phyloP scores from a whole-genome alignment of 2,329 filamentous ascomycete genomes.

The Diaporthe sp. region DNA sequence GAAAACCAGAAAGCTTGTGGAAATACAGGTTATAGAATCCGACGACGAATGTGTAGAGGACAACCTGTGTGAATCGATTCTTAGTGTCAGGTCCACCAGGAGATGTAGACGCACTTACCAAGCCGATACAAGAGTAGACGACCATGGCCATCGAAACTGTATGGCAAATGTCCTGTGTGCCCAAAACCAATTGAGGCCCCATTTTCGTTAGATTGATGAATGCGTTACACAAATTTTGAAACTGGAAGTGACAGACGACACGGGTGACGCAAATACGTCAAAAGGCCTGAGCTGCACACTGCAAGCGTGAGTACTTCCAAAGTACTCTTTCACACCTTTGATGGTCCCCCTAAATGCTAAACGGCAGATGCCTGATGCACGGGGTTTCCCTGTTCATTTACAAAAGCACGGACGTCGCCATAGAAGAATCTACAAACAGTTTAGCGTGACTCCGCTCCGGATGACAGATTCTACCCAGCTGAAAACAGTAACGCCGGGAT shows the following conservation, averaged over 20 bases:
- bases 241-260: neutral
- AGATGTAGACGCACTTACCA: neutral
- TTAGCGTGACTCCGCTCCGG: neutral
- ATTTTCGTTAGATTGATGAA: neutral
- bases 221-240: neutral
- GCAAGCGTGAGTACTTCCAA: neutral
- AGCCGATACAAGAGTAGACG: slow-evolving; percentile 1
- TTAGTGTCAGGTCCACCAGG: neutral
- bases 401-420: neutral
- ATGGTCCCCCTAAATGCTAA: neutral
- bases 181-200: neutral
- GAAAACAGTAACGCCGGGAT: neutral
- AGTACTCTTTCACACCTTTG: neutral
- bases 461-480: neutral
- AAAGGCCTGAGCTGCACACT: neutral
- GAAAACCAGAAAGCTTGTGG: neutral
- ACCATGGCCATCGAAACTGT: neutral
- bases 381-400: neutral
- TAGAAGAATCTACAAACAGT: neutral
- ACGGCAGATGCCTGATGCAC: neutral
- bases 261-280: neutral
- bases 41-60: neutral
- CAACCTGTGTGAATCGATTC: neutral
- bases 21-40: slow-evolving; percentile 13
- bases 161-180: neutral